Evolutionary conservation across 129 eudicot genomes (phyloP).

Genomic region (Scalesia atractyloides): DNA sequence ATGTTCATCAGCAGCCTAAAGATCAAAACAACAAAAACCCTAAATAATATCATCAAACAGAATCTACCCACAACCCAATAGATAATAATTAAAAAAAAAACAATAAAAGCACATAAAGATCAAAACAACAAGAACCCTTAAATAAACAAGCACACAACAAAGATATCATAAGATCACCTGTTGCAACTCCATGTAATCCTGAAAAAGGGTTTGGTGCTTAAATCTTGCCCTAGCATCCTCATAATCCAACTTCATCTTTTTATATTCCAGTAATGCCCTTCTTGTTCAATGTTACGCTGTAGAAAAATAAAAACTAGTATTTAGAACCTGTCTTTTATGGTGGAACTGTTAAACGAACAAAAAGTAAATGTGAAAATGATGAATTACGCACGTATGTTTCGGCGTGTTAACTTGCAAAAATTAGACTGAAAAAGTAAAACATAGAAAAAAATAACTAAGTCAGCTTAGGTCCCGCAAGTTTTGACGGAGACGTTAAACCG

Average conservation of each 20-base stretch:
- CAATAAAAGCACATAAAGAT: background rate
- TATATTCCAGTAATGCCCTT: background rate
- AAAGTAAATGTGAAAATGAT: no score
- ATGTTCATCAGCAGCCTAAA: background rate
- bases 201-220: constrained; percentile 8
- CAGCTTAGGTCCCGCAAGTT: no score
- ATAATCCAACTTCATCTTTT: background rate
- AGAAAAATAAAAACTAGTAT: no score
- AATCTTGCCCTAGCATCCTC: background rate
- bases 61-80: background rate
- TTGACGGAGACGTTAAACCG: no score
- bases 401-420: no score
- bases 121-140: background rate
- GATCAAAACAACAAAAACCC: background rate
- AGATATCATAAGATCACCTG: background rate
- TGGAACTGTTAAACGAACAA: no score
- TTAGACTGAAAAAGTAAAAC: no score
- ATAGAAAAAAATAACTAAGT: no score
- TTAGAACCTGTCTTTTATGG: no score
- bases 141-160: background rate
- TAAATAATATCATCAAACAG: background rate
- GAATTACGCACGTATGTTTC: no score
- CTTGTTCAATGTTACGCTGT: no score
- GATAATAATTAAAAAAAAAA: background rate
- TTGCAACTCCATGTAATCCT: background rate